Evolutionary conservation across 495 filamentous ascomycete genomes (phyloP), one percentile per base, ranked within the genome.

Genomic region (Podospora pseudocomata): DNA sequence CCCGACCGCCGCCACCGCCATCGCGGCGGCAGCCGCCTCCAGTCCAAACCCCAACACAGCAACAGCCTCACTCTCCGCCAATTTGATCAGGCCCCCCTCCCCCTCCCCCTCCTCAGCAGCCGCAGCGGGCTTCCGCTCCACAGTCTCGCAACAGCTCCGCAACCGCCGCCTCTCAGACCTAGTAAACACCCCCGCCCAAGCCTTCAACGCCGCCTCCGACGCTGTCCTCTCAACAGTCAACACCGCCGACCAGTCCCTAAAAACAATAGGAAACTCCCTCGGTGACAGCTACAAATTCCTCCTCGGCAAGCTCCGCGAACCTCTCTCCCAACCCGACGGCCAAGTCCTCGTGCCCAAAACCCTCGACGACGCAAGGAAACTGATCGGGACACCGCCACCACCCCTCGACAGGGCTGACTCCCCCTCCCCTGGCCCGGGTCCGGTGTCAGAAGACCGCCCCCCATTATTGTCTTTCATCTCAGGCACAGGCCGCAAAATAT

Each of bases 221-320:
- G 89, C 90, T 9, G 87, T 97, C 15, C 87, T 95, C 44, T 90
- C 81, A 65, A 94, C 90, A 16, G 95, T 95, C 53, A 91, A 82
- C 67, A 94, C 90, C 13, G 95, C 95, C 18, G 96, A 98, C 72
- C 91, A 96, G 73, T 84, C 93, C 9, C 80, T 97, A 71, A 96
- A 97, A 69, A 94, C 89, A 13, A 94, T 99, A 67, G 88, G 94
- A 65, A 91, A 83, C 66, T 91, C 94, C 26, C 81, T 99, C 11
- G 93, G 94, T 34, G 91, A 90, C 71, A 96, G 92, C 73, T 96
- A 97, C 80, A 96, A 94, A 72, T 96, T 98, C 68, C 81, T 98
- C 11, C 89, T 99, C 63, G 94, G 94, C 53, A 91, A 93, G 70
- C 86, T 97, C 28, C 90, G 90, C 71, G 93, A 97, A 71, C 85